A percentile compares a stretch with the other conserved stretches of the same genome.
Evolutionary conservation across 768 basidiomycete genomes (phyloP).

Genomic region (Filobasidium wieringae): DNA sequence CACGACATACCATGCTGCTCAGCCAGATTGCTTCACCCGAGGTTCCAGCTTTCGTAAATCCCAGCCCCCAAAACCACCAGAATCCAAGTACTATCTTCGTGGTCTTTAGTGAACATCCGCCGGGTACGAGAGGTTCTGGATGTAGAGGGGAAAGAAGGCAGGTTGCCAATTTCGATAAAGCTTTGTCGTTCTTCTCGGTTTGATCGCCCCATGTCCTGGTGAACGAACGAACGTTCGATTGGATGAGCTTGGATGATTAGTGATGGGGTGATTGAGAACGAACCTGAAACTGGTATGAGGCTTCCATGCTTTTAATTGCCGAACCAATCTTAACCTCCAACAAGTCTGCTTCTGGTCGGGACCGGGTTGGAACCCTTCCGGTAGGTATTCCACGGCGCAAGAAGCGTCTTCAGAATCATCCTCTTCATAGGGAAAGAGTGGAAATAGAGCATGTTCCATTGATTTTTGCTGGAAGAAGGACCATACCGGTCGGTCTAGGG

Average conservation of each 20-base stretch:
- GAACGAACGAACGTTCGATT: no score
- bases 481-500: no score
- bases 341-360: background rate
- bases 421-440: no score
- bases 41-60: background rate
- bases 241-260: background rate
- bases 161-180: background rate
- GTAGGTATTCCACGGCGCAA: no score
- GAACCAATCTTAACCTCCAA: background rate
- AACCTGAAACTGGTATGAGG: background rate
- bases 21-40: constrained; percentile 12
- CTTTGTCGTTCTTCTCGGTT: background rate
- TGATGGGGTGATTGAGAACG: background rate
- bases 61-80: background rate
- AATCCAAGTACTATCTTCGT: background rate
- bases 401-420: no score
- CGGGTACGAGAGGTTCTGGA: background rate
- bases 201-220: no score
- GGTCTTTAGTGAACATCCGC: background rate
- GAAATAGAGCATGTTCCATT: no score
- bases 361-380: background rate
- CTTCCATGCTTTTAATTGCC: background rate
- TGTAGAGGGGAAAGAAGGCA: background rate
- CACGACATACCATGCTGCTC: background rate
- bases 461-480: no score